A percentile compares a stretch with the other conserved stretches of the same genome.
phyloP scores from a whole-genome alignment of 805 yeast species.

The Jamesozyma gamospora region DNA sequence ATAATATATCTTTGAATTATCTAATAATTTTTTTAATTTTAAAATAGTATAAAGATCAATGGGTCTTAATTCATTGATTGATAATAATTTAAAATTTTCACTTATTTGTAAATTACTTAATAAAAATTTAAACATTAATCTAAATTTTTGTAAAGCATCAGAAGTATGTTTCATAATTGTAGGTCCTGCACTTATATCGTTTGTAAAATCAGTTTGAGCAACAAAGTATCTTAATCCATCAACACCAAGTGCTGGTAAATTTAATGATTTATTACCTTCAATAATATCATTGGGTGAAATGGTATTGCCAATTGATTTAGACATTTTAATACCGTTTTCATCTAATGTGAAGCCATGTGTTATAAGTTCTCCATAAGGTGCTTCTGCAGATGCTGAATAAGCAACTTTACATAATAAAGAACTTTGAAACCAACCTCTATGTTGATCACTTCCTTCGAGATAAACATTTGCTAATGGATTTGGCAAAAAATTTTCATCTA shows the following conservation, averaged over 20 bases:
- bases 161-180: slow-evolving; percentile 65
- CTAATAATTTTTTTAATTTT: slow-evolving; percentile 40
- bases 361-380: slow-evolving; percentile 67
- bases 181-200: slow-evolving; percentile 68
- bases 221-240: slow-evolving; percentile 89
- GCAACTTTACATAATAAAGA: slow-evolving; percentile 74
- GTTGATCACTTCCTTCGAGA: slow-evolving; percentile 96
- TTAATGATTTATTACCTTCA: slow-evolving; percentile 42
- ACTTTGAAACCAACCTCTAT: slow-evolving; percentile 98
- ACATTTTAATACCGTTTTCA: slow-evolving; percentile 81
- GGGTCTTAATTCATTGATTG: slow-evolving; percentile 31
- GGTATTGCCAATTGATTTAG: slow-evolving; percentile 82
- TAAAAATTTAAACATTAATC: slow-evolving; percentile 71
- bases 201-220: slow-evolving; percentile 78
- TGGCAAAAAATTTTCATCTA: slow-evolving; percentile 25
- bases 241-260: slow-evolving; percentile 61
- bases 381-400: slow-evolving; percentile 23
- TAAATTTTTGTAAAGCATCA: slow-evolving; percentile 68
- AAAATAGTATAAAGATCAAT: slow-evolving; percentile 59
- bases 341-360: slow-evolving; percentile 94
- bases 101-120: slow-evolving; percentile 63
- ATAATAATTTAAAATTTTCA: slow-evolving; percentile 27
- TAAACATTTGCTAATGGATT: slow-evolving; percentile 66
- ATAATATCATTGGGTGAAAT: slow-evolving; percentile 61
- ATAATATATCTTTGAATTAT: slow-evolving; percentile 37